These are phyloP conservation scores for Wallemia ichthyophaga DNA, from an alignment of 1,284 basidiomycete genomes.

Conservation along the genomic window DNA sequence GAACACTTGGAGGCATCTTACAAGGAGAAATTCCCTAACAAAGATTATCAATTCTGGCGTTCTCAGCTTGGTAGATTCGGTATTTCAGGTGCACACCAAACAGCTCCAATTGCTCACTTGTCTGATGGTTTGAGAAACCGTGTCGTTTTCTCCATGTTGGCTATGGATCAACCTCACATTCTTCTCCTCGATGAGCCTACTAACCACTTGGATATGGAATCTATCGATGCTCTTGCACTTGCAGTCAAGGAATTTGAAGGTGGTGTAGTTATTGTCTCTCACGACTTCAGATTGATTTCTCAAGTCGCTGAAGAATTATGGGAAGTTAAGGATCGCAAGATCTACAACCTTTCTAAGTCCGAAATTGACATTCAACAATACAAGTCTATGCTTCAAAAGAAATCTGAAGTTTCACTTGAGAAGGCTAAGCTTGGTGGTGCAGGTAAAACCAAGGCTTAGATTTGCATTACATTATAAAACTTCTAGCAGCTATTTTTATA, in stretches of 20 bases:
- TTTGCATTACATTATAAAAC: no score
- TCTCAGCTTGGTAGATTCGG: slow-evolving; percentile 86
- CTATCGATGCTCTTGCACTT: slow-evolving; percentile 72
- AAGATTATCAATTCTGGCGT: slow-evolving; percentile 76
- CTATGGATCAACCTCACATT: slow-evolving; percentile 4
- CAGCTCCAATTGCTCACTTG: slow-evolving; percentile 61
- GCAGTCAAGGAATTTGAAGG: slow-evolving; percentile 95
- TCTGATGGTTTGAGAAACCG: slow-evolving; percentile 92
- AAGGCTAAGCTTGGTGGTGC: slow-evolving; percentile 2
- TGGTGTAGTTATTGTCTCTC: slow-evolving; percentile 88
- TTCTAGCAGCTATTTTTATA: neutral
- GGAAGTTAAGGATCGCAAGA: slow-evolving; percentile 88
- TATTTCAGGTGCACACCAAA: slow-evolving; percentile 76
- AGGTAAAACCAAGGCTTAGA: slow-evolving; percentile 1
- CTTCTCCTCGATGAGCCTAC: slow-evolving; percentile 30
- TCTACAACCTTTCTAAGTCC: slow-evolving; percentile 64
- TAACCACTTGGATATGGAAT: slow-evolving; percentile 79
- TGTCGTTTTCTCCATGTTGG: slow-evolving; percentile 17
- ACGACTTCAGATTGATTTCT: slow-evolving; percentile 84
- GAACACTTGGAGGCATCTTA: slow-evolving; percentile 76
- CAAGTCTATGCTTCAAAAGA: slow-evolving; percentile 33
- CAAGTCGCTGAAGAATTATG: slow-evolving; percentile 92
- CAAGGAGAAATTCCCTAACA: slow-evolving; percentile 64
- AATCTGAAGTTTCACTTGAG: neutral
- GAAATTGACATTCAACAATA: slow-evolving; percentile 73